Evolutionary conservation across 306 rosid genomes (phyloP).

Genomic region (Castanopsis chinensis): DNA sequence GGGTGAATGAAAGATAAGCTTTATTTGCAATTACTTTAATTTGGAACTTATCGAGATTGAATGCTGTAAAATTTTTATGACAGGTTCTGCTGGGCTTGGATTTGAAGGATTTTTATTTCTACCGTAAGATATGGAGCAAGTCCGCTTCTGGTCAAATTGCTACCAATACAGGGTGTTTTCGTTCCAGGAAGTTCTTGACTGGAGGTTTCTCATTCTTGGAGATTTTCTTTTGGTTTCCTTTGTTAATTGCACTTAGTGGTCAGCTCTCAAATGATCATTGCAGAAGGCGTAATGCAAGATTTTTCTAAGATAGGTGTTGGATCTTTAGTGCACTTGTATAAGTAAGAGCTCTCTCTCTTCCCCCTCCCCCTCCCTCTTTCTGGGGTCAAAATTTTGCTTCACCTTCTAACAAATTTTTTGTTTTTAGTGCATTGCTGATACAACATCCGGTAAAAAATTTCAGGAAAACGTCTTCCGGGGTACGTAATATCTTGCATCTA

Average conservation of each 20-base stretch:
- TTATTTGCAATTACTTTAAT: background rate
- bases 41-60: slow-evolving; percentile 3
- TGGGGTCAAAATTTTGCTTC: background rate
- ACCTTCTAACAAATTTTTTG: slow-evolving; percentile 24
- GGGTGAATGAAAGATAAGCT: background rate
- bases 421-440: slow-evolving; percentile 73
- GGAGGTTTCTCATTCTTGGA: slow-evolving; percentile 86
- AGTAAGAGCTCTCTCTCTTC: slow-evolving; percentile 44
- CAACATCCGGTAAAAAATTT: slow-evolving; percentile 54
- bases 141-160: slow-evolving; percentile 66
- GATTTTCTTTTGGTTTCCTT: slow-evolving; percentile 93
- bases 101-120: slow-evolving; percentile 38
- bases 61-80: background rate
- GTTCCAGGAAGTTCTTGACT: slow-evolving; percentile 98
- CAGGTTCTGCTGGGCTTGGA: slow-evolving; percentile 63
- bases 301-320: slow-evolving; percentile 80
- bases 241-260: slow-evolving; percentile 96
- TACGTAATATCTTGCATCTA: slow-evolving; percentile 15
- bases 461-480: slow-evolving; percentile 61
- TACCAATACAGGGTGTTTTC: slow-evolving; percentile 74
- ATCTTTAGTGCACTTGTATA: slow-evolving; percentile 72
- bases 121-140: slow-evolving; percentile 74
- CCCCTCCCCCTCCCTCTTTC: background rate
- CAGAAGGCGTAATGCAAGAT: slow-evolving; percentile 77
- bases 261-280: slow-evolving; percentile 67